Percentiles rank a stretch among this genome's conserved stretches.
Conservation (phyloP, 2,329 filamentous ascomycete species). For the Cyclaneusma minus region DNA sequence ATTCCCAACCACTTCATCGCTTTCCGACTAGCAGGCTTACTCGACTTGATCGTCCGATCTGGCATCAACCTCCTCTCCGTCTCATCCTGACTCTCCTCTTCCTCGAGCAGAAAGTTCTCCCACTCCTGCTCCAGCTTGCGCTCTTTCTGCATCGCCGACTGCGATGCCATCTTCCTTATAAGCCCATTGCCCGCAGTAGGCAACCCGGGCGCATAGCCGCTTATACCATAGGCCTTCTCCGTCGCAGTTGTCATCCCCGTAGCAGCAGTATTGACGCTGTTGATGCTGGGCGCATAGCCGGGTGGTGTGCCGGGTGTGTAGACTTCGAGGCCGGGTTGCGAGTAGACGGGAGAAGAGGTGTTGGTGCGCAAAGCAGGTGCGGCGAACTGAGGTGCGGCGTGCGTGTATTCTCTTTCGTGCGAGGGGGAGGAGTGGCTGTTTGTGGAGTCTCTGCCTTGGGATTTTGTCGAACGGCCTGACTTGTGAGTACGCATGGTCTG, state of each 20-base stretch:
- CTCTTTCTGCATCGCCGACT: conserved; percentile 2
- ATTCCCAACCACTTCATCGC: conserved; percentile 23
- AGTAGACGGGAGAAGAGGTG: no score
- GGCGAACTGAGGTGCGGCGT: no score
- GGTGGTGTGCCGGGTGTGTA: no score
- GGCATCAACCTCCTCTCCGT: conserved; percentile 15
- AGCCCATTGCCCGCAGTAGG: conserved; percentile 6
- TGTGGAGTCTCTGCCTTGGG: no score
- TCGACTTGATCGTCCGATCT: conserved; percentile 7
- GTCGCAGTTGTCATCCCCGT: conserved; percentile 5
- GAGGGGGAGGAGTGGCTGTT: no score
- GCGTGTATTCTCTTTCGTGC: no score
- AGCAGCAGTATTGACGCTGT: no score
- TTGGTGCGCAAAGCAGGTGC: no score
- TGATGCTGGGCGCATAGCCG: no score
- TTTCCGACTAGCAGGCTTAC: conserved; percentile 16
- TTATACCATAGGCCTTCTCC: conserved; percentile 4
- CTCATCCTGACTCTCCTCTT: conserved; percentile 19
- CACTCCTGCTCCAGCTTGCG: conserved; percentile 11
- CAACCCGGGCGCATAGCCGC: conserved; percentile 1
- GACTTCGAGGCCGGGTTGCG: no score
- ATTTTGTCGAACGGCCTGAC: no score
- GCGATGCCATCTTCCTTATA: conserved; percentile 5
- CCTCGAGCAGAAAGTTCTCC: conserved; percentile 16
- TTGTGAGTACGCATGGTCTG: no score